phyloP scores from a whole-genome alignment of 805 yeast genomes.

The Kregervanrija pseudodelftensis region DNA sequence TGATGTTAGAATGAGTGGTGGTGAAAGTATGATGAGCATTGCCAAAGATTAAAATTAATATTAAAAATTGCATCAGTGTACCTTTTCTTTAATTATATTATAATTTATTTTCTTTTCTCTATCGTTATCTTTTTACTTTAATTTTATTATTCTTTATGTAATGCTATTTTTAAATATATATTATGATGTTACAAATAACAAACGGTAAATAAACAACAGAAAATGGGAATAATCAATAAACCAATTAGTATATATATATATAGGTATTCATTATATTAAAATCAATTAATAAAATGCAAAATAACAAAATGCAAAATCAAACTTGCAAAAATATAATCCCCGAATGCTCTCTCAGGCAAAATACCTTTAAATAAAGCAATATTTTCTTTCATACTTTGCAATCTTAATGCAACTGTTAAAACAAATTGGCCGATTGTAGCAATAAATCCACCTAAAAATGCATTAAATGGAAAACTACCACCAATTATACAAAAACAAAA shows the following conservation, averaged over 20 bases:
- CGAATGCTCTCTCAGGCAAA: slow-evolving; percentile 56
- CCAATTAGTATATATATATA: no score
- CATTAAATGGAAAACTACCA: slow-evolving; percentile 95
- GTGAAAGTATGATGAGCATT: slow-evolving; percentile 29
- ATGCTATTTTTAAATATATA: neutral
- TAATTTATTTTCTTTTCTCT: neutral
- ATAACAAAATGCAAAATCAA: slow-evolving; percentile 83
- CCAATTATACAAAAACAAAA: slow-evolving; percentile 68
- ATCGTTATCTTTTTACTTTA: neutral
- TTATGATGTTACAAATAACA: no score
- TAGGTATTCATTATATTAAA: no score
- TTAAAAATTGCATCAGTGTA: neutral
- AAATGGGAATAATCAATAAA: no score
- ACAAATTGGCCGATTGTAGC: slow-evolving; percentile 95
- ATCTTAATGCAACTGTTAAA: slow-evolving; percentile 70
- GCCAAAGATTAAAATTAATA: slow-evolving; percentile 14
- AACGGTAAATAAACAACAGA: no score
- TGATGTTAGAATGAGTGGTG: slow-evolving; percentile 20
- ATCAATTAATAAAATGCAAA: slow-evolving; percentile 80
- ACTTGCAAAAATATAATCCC: slow-evolving; percentile 83
- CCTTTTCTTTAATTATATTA: neutral
- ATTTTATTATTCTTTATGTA: neutral
- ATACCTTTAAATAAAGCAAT: slow-evolving; percentile 18
- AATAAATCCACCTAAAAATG: slow-evolving; percentile 88
- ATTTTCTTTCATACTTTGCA: slow-evolving; percentile 45